Conservation (phyloP, 768 basidiomycete genomes). For the Termitomyces bulborhizus region DNA sequence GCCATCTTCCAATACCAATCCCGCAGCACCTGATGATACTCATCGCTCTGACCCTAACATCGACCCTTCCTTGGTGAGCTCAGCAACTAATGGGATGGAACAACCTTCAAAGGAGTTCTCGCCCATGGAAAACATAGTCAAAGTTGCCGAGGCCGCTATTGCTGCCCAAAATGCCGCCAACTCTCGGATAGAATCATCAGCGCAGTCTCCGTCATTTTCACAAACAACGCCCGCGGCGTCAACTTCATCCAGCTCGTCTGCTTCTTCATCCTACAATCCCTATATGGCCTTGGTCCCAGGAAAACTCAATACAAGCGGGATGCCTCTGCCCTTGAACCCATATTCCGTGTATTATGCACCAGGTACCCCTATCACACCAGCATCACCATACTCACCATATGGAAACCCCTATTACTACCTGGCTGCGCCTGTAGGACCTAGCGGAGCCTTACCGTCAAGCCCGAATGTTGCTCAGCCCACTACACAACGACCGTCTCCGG, state of each 20-base stretch:
- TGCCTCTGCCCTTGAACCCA: constrained; percentile 27
- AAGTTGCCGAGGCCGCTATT: constrained; percentile 30
- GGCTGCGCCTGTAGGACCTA: constrained; percentile 31
- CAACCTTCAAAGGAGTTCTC: constrained; percentile 10
- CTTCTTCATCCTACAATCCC: constrained; percentile 20
- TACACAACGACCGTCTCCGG: constrained; percentile 20
- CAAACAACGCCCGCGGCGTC: not conserved
- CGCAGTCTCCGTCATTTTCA: constrained; percentile 1
- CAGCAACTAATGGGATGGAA: not conserved
- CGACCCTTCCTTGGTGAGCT: constrained; percentile 11
- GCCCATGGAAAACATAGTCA: constrained; percentile 29
- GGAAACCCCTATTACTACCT: constrained; percentile 39
- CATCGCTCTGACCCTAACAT: constrained; percentile 8
- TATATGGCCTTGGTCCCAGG: constrained; percentile 14
- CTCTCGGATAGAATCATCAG: constrained; percentile 1
- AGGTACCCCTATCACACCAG: constrained; percentile 32
- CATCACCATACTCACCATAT: constrained; percentile 29
- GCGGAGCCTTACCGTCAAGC: constrained; percentile 27
- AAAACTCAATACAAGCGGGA: constrained; percentile 15
- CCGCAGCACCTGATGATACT: not conserved
- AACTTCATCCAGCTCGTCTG: constrained; percentile 7
- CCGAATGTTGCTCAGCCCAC: constrained; percentile 21
- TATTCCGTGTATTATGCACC: constrained; percentile 38
- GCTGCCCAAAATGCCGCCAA: constrained; percentile 24
- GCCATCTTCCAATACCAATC: not conserved